These are phyloP conservation scores for Thelonectria discophora DNA, from an alignment of 2,329 filamentous ascomycete species.

Conservation along the genomic window DNA sequence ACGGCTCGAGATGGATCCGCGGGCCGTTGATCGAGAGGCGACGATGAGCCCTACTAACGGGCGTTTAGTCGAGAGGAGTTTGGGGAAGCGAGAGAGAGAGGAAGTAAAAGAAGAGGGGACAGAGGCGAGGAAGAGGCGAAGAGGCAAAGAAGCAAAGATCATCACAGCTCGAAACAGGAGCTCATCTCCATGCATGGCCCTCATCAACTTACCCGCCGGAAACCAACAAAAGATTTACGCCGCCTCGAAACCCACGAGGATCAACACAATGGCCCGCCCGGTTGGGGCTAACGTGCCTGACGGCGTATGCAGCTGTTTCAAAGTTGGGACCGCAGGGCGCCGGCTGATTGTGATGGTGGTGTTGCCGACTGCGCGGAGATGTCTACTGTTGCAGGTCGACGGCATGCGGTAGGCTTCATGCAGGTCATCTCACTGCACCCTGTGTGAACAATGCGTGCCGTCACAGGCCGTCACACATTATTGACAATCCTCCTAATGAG, in stretches of 20 bases:
- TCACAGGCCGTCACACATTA: conserved; percentile 31
- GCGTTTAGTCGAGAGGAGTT: conserved; percentile 8
- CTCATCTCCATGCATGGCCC: conserved; percentile 17
- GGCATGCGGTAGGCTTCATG: conserved; percentile 34
- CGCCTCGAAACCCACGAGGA: conserved; percentile 24
- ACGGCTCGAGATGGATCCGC: conserved; percentile 39
- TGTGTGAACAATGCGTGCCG: conserved; percentile 31
- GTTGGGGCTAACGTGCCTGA: conserved; percentile 34
- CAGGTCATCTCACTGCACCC: conserved; percentile 34
- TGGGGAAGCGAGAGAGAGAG: not conserved
- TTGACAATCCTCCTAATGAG: conserved; percentile 38
- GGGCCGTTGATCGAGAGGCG: conserved; percentile 34
- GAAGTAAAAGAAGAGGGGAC: not conserved
- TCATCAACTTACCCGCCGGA: conserved; percentile 7
- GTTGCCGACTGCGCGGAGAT: conserved; percentile 1
- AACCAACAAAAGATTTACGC: conserved; percentile 21
- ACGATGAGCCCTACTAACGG: conserved; percentile 30
- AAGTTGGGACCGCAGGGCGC: conserved; percentile 30
- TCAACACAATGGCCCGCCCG: conserved; percentile 24
- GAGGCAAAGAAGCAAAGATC: not conserved
- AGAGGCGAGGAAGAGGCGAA: too few species aligned
- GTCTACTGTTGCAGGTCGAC: not conserved
- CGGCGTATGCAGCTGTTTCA: conserved; percentile 32
- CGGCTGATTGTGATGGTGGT: conserved; percentile 31
- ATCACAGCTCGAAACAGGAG: conserved; percentile 8